phyloP scores from a whole-genome alignment of 306 rosid genomes.

The Fragaria ananassa region DNA sequence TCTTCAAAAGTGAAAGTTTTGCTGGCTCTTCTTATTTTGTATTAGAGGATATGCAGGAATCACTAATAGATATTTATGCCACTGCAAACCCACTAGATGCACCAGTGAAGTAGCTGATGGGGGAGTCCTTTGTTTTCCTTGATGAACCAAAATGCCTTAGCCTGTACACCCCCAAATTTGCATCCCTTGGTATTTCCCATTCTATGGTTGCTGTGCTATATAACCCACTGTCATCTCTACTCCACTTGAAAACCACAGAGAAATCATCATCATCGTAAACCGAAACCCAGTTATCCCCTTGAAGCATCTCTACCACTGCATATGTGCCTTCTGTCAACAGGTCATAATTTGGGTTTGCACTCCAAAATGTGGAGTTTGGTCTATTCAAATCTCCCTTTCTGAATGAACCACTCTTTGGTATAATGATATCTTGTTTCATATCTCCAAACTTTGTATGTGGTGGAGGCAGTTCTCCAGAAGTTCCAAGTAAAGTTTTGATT shows the following conservation, averaged over 20 bases:
- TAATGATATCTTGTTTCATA: conserved; percentile 50
- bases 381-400: conserved; percentile 36
- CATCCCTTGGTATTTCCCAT: conserved; percentile 65
- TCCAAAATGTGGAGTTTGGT: conserved; percentile 64
- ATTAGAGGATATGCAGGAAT: neutral
- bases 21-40: conserved; percentile 12
- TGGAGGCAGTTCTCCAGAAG: conserved; percentile 50
- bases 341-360: conserved; percentile 73
- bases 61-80: conserved; percentile 28
- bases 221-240: conserved; percentile 36
- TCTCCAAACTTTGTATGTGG: conserved; percentile 55
- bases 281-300: conserved; percentile 49
- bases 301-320: conserved; percentile 65
- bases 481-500: conserved; percentile 29
- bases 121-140: conserved; percentile 38
- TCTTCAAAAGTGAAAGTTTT: neutral
- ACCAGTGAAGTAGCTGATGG: conserved; percentile 54
- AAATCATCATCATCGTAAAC: conserved; percentile 73
- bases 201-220: conserved; percentile 49
- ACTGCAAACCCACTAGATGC: conserved; percentile 73
- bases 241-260: conserved; percentile 63
- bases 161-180: conserved; percentile 57
- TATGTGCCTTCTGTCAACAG: conserved; percentile 77
- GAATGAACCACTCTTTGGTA: conserved; percentile 54
- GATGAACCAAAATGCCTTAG: conserved; percentile 72